Conservation (phyloP, 2,329 filamentous ascomycete genomes). For the Scleromitrula shiraiana region DNA sequence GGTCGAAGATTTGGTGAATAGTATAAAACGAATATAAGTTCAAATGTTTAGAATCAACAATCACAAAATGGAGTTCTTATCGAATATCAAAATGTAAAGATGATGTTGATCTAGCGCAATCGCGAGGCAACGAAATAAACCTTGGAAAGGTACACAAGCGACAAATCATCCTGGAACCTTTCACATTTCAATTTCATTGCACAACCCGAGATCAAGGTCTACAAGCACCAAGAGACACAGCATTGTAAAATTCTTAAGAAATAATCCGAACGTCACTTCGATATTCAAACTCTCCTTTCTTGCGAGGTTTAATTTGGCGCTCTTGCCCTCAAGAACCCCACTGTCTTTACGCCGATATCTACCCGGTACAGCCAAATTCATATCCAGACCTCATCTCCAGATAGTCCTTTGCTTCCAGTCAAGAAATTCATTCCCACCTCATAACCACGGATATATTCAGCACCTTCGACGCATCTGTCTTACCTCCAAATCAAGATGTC, state of each 20-base stretch:
- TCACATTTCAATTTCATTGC: conserved; percentile 3
- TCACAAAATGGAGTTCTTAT: not conserved
- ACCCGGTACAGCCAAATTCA: not conserved
- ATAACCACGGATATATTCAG: no score
- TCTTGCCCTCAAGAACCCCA: not conserved
- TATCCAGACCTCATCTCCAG: not conserved
- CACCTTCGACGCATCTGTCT: no score
- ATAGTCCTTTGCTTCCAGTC: not conserved
- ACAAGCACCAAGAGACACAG: not conserved
- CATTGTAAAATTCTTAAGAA: not conserved
- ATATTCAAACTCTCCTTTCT: not conserved
- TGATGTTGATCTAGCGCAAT: conserved; percentile 16
- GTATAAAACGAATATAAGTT: no score
- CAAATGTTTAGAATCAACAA: not conserved
- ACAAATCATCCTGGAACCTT: conserved; percentile 13
- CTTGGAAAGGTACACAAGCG: conserved; percentile 12
- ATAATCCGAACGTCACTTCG: not conserved
- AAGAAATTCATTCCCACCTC: not conserved
- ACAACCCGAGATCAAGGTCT: not conserved
- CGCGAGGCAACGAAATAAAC: conserved; percentile 17
- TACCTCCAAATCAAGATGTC: conserved; percentile 56
- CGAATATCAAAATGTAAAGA: conserved; percentile 14
- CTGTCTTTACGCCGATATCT: not conserved
- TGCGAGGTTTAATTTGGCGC: not conserved
- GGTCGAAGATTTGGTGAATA: no score